Evolutionary conservation across 2,329 filamentous ascomycete species (phyloP), one percentile per base, ranked within the genome.

Genomic region (Fusarium piperis): DNA sequence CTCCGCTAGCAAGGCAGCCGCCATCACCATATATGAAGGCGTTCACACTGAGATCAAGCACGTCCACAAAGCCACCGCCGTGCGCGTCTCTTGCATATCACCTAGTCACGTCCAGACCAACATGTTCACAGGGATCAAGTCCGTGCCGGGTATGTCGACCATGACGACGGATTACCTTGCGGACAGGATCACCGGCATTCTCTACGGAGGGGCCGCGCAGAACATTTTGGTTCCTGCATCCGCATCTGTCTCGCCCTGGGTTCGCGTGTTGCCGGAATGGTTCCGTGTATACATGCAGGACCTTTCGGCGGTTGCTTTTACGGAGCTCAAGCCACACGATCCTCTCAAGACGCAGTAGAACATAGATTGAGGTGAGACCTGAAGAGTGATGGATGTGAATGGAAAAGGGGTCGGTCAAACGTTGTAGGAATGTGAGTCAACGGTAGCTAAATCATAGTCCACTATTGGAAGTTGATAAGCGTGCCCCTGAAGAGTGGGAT

Each of bases 11-110:
- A 92, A 92, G 80, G 83, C 88, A 3, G 89, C 88, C 0, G 85
- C 88, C 0, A 76, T 90, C 2, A 79, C 86, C 11, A 88, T 92
- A 79, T 89, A 91, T 74, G 89, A 92, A 76, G 89, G 83, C 0
- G 77, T 89, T 1, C 79, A 83, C 1, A 80, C 83, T 1, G 87
- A 89, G 74, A 74, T 89, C 38, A 81, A 81, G 38, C 85, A 84
- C 7, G 78, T 83, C 12, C 89, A 90, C 73, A 83, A 85, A 28
- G 88, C 88, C 3, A 85, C 84, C 0, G 84, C 83, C 51, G 86
- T 91, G 26, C 81, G 89, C 12, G 38, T 71, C 13, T 69, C 70
- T n/a, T 65, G 63, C n/a, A 57, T 62, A 11, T 65, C 16, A 39
- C 60, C 65, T 12, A 71, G 80, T 39, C 86, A 83, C 78, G 82